These are phyloP conservation scores for Cyberlindnera lachancei DNA, from an alignment of 805 yeast species.

Conservation along the genomic window DNA sequence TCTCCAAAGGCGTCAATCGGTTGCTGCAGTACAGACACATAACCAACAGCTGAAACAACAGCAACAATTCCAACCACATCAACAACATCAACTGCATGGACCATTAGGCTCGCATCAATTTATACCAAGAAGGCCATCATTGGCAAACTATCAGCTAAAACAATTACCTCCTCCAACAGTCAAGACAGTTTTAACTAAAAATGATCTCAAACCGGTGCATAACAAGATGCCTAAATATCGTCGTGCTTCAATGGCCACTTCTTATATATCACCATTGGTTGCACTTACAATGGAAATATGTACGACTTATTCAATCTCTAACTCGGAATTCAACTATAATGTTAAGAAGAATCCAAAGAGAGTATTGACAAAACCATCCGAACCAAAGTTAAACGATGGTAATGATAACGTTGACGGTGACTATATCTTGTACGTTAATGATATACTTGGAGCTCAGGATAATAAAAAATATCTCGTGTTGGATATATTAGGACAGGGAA, in stretches of 20 bases:
- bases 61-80: background rate
- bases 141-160: conserved; percentile 15
- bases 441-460: conserved; percentile 79
- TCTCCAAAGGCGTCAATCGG: conserved; percentile 30
- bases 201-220: conserved; percentile 54
- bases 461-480: conserved; percentile 82
- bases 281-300: conserved; percentile 75
- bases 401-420: conserved; percentile 84
- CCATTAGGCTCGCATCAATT: background rate
- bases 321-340: conserved; percentile 76
- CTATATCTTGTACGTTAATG: conserved; percentile 90
- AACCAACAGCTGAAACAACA: conserved; percentile 6
- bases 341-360: conserved; percentile 84
- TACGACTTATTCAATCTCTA: conserved; percentile 77
- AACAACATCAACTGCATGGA: too few relatives aligned
- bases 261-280: conserved; percentile 67
- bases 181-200: conserved; percentile 30
- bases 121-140: conserved; percentile 1
- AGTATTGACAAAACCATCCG: conserved; percentile 87
- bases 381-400: conserved; percentile 75
- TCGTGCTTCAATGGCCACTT: conserved; percentile 56
- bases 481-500: conserved; percentile 91
- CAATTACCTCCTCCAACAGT: conserved; percentile 42
- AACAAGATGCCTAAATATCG: conserved; percentile 64
- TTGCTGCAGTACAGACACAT: conserved; percentile 24